Conservation (phyloP, 179 eudicot species). For the Camellia oleifera region DNA sequence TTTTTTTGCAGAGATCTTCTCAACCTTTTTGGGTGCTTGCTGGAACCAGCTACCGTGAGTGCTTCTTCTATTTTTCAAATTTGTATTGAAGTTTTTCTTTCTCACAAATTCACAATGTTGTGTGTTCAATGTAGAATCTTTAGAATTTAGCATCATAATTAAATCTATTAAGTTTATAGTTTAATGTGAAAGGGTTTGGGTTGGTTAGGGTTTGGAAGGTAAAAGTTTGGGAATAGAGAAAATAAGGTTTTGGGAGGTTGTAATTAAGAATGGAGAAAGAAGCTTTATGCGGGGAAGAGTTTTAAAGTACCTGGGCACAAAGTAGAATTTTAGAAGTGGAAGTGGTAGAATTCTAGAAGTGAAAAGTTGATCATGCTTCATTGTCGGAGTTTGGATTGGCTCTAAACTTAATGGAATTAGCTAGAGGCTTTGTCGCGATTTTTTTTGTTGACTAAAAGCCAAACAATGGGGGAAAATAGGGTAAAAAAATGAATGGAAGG, state of each 20-base stretch:
- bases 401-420: not conserved
- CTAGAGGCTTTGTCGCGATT: not conserved
- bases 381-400: not conserved
- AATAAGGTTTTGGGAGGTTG: not conserved
- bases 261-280: not conserved
- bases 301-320: not conserved
- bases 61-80: not conserved
- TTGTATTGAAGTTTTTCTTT: not conserved
- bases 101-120: not conserved
- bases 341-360: not conserved
- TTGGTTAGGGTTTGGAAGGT: not conserved
- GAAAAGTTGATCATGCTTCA: not conserved
- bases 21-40: constrained; percentile 65
- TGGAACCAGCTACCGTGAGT: constrained; percentile 79
- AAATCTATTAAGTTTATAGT: not conserved
- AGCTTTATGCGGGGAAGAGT: not conserved
- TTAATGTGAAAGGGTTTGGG: not conserved
- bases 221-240: not conserved
- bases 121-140: not conserved
- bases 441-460: not conserved
- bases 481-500: not conserved
- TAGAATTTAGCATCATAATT: too few species aligned
- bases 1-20: constrained; percentile 51
- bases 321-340: not conserved
- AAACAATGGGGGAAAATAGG: not conserved